Conservation (phyloP, 306 rosid species). For the Phaseolus lunatus region DNA sequence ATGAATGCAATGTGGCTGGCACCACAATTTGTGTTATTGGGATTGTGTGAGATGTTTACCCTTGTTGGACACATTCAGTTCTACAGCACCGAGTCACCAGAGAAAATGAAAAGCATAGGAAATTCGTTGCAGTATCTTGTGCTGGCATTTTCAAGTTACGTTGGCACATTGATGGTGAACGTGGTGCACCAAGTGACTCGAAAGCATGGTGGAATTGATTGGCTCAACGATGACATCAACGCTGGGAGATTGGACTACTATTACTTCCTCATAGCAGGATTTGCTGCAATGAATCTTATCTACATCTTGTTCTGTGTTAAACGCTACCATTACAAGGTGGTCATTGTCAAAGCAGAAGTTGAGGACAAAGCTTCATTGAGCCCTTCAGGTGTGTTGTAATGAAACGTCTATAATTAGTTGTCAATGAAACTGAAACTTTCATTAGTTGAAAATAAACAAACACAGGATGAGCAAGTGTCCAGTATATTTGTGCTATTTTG, state of each 20-base stretch:
- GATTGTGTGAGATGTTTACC: slow-evolving; percentile 46
- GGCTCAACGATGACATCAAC: slow-evolving; percentile 50
- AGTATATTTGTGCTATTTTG: not conserved
- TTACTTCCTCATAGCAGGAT: slow-evolving; percentile 47
- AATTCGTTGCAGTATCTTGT: slow-evolving; percentile 39
- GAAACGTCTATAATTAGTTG: not conserved
- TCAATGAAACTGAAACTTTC: not conserved
- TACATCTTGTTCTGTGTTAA: slow-evolving; percentile 24
- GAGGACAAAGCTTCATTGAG: slow-evolving; percentile 20
- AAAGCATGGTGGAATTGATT: slow-evolving; percentile 29
- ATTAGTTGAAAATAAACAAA: not conserved
- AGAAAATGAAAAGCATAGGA: slow-evolving; percentile 54
- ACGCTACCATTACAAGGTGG: slow-evolving; percentile 35
- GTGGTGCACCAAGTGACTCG: slow-evolving; percentile 38
- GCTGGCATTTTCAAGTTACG: not conserved
- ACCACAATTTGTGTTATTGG: slow-evolving; percentile 46
- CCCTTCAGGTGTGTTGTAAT: not conserved
- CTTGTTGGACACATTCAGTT: slow-evolving; percentile 53
- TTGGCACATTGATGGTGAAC: slow-evolving; percentile 30
- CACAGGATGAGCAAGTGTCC: not conserved
- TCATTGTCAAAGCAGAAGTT: not conserved
- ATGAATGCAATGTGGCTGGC: slow-evolving; percentile 53
- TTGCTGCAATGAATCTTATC: slow-evolving; percentile 41
- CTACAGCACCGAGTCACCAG: slow-evolving; percentile 54
- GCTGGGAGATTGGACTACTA: slow-evolving; percentile 48